Conservation (phyloP, 768 basidiomycete genomes). For the Pisolithus microcarpus region DNA sequence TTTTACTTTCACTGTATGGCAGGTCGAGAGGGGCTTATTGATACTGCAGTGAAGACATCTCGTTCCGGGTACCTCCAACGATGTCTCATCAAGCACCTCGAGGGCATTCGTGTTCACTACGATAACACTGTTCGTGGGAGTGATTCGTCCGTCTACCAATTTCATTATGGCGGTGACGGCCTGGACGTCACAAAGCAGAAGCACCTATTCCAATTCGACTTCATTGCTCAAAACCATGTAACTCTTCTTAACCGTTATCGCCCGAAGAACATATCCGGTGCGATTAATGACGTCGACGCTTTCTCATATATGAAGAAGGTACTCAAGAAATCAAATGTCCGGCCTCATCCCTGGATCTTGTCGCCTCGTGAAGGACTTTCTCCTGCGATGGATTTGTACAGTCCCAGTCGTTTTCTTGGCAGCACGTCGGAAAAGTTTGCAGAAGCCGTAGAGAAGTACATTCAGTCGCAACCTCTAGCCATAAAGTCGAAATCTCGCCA, state of each 20-base stretch:
- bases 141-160: slow-evolving; percentile 90
- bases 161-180: slow-evolving; percentile 93
- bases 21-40: slow-evolving; percentile 96
- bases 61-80: slow-evolving; percentile 98
- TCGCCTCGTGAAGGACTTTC: slow-evolving; percentile 56
- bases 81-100: slow-evolving; percentile 96
- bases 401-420: slow-evolving; percentile 75
- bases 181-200: slow-evolving; percentile 97
- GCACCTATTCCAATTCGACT: slow-evolving; percentile 89
- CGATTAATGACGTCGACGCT: slow-evolving; percentile 64
- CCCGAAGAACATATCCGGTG: slow-evolving; percentile 49
- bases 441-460: slow-evolving; percentile 66
- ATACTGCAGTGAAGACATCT: slow-evolving; percentile 98
- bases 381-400: slow-evolving; percentile 69
- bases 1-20: slow-evolving; percentile 99
- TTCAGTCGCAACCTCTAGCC: slow-evolving; percentile 65
- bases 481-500: slow-evolving; percentile 35
- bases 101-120: slow-evolving; percentile 94
- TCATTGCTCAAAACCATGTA: slow-evolving; percentile 78
- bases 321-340: slow-evolving; percentile 58
- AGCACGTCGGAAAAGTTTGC: slow-evolving; percentile 92
- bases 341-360: slow-evolving; percentile 32
- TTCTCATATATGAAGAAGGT: slow-evolving; percentile 81
- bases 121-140: slow-evolving; percentile 96
- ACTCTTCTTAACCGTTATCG: slow-evolving; percentile 70